Conservation (phyloP, 2,329 filamentous ascomycete species). For the Aspergillus candidus region DNA sequence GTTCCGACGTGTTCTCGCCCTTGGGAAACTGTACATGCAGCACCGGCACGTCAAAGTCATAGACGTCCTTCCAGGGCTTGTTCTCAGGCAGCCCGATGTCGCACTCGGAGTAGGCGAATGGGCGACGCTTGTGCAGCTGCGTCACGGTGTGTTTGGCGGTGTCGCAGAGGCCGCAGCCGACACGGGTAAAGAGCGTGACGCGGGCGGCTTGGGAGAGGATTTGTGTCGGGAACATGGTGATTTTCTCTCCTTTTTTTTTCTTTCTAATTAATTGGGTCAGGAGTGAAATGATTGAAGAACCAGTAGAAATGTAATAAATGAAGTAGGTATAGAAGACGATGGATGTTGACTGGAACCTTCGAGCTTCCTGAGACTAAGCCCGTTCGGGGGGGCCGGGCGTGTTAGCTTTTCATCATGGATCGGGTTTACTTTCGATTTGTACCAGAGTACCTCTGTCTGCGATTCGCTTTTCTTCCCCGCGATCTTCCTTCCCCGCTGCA, state of each 20-base stretch:
- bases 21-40: slow-evolving; percentile 51
- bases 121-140: slow-evolving; percentile 47
- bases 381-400: slow-evolving; percentile 15
- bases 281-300: background rate
- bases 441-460: no score
- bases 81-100: slow-evolving; percentile 53
- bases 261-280: background rate
- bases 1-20: slow-evolving; percentile 37
- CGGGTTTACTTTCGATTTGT: background rate
- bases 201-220: slow-evolving; percentile 30
- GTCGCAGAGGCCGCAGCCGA: slow-evolving; percentile 55
- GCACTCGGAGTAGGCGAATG: slow-evolving; percentile 53
- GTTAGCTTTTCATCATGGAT: no score
- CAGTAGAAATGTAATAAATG: background rate
- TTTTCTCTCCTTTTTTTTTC: background rate
- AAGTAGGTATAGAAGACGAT: background rate
- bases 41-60: slow-evolving; percentile 61
- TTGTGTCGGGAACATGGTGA: slow-evolving; percentile 30
- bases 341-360: slow-evolving; percentile 33
- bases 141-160: slow-evolving; percentile 53
- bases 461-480: no score
- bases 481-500: no score
- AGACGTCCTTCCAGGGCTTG: slow-evolving; percentile 53
- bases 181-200: slow-evolving; percentile 56
- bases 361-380: slow-evolving; percentile 34